Conservation (phyloP, 331 rosid genomes). For the Quercus tomentella region DNA sequence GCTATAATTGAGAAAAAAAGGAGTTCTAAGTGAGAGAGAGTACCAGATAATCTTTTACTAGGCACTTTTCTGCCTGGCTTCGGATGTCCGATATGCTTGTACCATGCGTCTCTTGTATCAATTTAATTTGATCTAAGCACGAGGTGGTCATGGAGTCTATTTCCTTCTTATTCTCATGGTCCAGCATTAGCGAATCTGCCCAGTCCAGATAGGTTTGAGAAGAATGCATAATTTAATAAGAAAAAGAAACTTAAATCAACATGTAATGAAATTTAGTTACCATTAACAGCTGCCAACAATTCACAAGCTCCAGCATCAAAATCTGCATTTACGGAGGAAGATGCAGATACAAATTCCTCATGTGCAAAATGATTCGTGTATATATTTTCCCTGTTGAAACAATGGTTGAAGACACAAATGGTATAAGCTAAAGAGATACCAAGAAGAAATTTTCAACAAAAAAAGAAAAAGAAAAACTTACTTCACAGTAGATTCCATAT, state of each 20-base stretch:
- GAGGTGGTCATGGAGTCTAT: conserved; percentile 49
- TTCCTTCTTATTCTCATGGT: conserved; percentile 62
- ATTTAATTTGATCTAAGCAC: conserved; percentile 49
- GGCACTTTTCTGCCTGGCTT: conserved; percentile 57
- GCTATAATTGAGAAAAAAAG: not conserved
- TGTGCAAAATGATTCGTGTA: conserved; percentile 37
- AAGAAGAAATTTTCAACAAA: not conserved
- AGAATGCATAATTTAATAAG: not conserved
- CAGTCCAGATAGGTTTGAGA: conserved; percentile 1
- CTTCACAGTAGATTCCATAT: conserved; percentile 56
- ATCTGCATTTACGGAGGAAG: conserved; percentile 43
- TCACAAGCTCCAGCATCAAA: conserved; percentile 38
- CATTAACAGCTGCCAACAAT: conserved; percentile 51
- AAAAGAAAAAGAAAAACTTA: conserved; percentile 28
- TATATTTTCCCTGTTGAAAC: conserved; percentile 48
- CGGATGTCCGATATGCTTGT: conserved; percentile 46
- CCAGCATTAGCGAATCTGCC: conserved; percentile 58
- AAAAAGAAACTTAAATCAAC: not conserved
- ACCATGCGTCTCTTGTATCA: conserved; percentile 55
- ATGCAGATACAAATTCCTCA: conserved; percentile 46
- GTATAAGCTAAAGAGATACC: not conserved
- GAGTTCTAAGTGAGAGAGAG: not conserved
- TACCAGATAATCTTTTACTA: conserved; percentile 72
- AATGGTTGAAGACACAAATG: not conserved
- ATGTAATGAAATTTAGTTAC: conserved; percentile 35